phyloP scores from a whole-genome alignment of 306 rosid genomes.

The Inga oerstediana region DNA sequence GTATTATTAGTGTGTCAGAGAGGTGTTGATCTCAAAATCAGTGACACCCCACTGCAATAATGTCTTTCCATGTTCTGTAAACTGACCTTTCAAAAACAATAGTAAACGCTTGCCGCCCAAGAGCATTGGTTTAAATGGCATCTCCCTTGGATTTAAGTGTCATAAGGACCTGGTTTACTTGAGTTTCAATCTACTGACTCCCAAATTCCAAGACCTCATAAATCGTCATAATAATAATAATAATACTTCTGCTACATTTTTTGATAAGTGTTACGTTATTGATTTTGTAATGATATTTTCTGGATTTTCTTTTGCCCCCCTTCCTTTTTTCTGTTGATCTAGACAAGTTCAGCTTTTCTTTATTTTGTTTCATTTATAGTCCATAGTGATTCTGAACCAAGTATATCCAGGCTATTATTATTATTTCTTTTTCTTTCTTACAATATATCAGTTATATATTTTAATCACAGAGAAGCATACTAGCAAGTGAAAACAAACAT shows the following conservation, averaged over 20 bases:
- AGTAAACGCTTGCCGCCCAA: not conserved
- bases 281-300: not conserved
- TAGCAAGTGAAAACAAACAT: constrained; percentile 39
- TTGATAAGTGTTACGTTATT: not conserved
- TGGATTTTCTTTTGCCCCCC: not conserved
- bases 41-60: not conserved
- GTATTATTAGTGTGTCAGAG: not conserved
- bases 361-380: not conserved
- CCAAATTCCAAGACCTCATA: not conserved
- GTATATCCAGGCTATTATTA: not conserved
- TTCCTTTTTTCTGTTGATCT: not conserved
- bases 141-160: not conserved
- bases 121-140: not conserved
- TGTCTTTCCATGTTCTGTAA: not conserved
- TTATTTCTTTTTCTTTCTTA: not conserved
- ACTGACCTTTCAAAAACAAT: not conserved
- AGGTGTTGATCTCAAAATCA: not conserved
- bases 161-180: not conserved
- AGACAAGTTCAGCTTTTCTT: not conserved
- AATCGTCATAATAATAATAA: not conserved
- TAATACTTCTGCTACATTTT: not conserved
- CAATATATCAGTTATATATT: not conserved
- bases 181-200: not conserved
- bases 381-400: constrained; percentile 4
- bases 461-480: constrained; percentile 32